These are phyloP conservation scores for Biscogniauxia mediterranea DNA, from an alignment of 2,329 filamentous ascomycete genomes.

Conservation along the genomic window DNA sequence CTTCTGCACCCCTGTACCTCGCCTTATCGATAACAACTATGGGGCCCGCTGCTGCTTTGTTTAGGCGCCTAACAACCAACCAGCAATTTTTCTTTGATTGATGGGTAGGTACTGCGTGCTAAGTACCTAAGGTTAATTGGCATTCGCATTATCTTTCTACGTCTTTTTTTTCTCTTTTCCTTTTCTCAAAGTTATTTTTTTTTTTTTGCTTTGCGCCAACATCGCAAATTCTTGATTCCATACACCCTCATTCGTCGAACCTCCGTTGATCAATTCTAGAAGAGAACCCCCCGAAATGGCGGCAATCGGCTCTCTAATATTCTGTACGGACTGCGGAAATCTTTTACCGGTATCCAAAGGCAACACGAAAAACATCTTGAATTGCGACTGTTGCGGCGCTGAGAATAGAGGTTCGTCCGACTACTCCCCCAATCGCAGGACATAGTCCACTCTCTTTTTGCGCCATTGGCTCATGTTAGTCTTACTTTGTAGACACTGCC, in stretches of 20 bases:
- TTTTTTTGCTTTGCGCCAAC: background rate
- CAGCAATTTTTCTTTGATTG: background rate
- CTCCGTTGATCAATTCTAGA: background rate
- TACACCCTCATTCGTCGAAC: too few species aligned
- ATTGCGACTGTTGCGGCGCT: slow-evolving; percentile 83
- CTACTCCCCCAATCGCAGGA: background rate
- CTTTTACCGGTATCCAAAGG: slow-evolving; percentile 79
- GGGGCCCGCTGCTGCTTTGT: too few species aligned
- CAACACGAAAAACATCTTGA: slow-evolving; percentile 70
- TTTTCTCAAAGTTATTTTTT: background rate
- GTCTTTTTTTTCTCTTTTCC: background rate
- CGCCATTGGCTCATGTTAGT: slow-evolving; percentile 5
- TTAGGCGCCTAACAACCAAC: too few species aligned
- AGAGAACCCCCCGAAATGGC: slow-evolving; percentile 60
- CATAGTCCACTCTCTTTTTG: background rate
- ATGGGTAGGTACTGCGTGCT: too few species aligned
- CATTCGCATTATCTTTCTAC: too few species aligned
- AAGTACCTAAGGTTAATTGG: too few species aligned
- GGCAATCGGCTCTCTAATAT: slow-evolving; percentile 85
- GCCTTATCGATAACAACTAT: background rate
- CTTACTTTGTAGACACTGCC: slow-evolving; percentile 58
- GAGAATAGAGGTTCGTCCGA: slow-evolving; percentile 70
- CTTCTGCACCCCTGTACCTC: background rate
- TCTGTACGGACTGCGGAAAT: slow-evolving; percentile 91
- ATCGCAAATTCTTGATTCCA: too few species aligned